phyloP scores from a whole-genome alignment of 805 yeast species.

The Yamadazyma endophytica region DNA sequence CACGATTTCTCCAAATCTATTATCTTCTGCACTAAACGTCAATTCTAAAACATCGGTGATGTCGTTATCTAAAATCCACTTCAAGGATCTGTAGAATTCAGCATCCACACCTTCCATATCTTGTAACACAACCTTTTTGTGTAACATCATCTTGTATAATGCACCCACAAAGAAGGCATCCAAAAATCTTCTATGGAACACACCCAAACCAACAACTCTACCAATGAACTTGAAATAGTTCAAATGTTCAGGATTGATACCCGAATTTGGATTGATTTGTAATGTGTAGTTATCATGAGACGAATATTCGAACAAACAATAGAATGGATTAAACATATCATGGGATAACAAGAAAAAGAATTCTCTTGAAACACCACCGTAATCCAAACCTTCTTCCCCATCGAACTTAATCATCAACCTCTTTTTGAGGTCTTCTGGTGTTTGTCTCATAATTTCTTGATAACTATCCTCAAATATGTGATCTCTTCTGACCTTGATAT shows the following conservation, averaged over 20 bases:
- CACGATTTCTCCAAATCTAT: slow-evolving; percentile 89
- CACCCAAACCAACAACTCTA: slow-evolving; percentile 96
- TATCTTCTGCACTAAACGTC: slow-evolving; percentile 87
- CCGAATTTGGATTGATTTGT: slow-evolving; percentile 96
- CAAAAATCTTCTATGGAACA: slow-evolving; percentile 94
- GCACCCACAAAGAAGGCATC: slow-evolving; percentile 99
- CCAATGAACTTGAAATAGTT: slow-evolving; percentile 98
- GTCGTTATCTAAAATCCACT: slow-evolving; percentile 95
- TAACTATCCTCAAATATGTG: slow-evolving; percentile 96
- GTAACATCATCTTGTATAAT: slow-evolving; percentile 94
- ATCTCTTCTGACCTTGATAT: slow-evolving; percentile 94
- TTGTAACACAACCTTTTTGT: slow-evolving; percentile 88
- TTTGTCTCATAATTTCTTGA: slow-evolving; percentile 98
- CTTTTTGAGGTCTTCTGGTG: slow-evolving; percentile 97
- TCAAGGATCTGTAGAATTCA: slow-evolving; percentile 88
- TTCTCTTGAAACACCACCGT: slow-evolving; percentile 99
- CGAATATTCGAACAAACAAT: slow-evolving; percentile 94
- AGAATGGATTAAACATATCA: slow-evolving; percentile 98
- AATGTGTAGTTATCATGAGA: slow-evolving; percentile 97
- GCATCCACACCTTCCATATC: slow-evolving; percentile 99
- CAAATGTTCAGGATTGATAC: slow-evolving; percentile 95
- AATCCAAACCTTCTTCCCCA: slow-evolving; percentile 99
- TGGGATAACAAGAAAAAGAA: slow-evolving; percentile 94
- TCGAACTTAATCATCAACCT: slow-evolving; percentile 97
- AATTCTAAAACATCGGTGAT: slow-evolving; percentile 77